Conservation (phyloP, 2,329 filamentous ascomycete genomes). For the Dactylellina drechsleri region DNA sequence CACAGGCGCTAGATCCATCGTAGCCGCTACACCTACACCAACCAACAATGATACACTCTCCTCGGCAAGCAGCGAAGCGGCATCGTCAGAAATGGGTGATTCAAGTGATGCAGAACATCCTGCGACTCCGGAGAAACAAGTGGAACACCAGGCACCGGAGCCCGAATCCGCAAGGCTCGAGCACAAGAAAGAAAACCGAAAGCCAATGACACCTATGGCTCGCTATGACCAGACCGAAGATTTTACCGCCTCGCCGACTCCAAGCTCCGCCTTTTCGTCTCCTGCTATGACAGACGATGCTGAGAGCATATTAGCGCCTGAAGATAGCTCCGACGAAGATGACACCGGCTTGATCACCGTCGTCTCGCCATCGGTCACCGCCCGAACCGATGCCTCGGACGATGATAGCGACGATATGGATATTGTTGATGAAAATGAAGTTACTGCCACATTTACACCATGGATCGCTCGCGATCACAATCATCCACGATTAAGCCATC, state of each 20-base stretch:
- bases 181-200: slow-evolving; percentile 68
- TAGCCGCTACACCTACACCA: slow-evolving; percentile 58
- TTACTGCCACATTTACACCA: slow-evolving; percentile 51
- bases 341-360: slow-evolving; percentile 56
- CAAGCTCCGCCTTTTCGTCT: slow-evolving; percentile 50
- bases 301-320: slow-evolving; percentile 42
- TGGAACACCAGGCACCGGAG: slow-evolving; percentile 69
- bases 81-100: slow-evolving; percentile 31
- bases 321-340: slow-evolving; percentile 53
- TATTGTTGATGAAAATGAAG: slow-evolving; percentile 50
- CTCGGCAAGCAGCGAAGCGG: too few relatives aligned
- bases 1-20: slow-evolving; percentile 33
- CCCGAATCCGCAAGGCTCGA: slow-evolving; percentile 74
- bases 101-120: slow-evolving; percentile 62
- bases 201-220: slow-evolving; percentile 48
- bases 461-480: slow-evolving; percentile 52
- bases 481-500: slow-evolving; percentile 49
- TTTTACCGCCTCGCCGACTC: slow-evolving; percentile 49
- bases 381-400: slow-evolving; percentile 41
- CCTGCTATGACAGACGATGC: slow-evolving; percentile 54
- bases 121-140: slow-evolving; percentile 72
- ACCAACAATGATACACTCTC: slow-evolving; percentile 44
- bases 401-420: slow-evolving; percentile 54
- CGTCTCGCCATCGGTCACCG: slow-evolving; percentile 50
- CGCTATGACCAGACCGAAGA: slow-evolving; percentile 43